These are phyloP conservation scores for Bipolaris bicolor DNA, from an alignment of 2,329 filamentous ascomycete genomes.

Conservation along the genomic window DNA sequence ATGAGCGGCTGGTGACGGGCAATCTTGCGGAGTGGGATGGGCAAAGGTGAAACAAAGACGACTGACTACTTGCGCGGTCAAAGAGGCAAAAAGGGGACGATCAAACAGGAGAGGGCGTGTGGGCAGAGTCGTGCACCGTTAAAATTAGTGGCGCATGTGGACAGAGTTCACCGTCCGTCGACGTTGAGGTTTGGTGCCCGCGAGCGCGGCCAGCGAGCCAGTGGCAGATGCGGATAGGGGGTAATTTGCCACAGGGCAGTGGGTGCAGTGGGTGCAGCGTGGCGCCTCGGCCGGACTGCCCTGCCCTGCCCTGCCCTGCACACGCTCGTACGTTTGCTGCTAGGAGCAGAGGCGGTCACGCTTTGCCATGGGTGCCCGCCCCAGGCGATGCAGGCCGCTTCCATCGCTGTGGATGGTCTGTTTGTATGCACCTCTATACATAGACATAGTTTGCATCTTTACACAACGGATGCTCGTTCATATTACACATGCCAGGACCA, in stretches of 20 bases:
- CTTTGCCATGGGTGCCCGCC: not conserved
- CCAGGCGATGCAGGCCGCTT: not conserved
- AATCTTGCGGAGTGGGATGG: conserved; percentile 2
- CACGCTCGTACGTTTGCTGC: conserved; percentile 11
- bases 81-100: conserved; percentile 16
- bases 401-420: no score
- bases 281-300: conserved; percentile 9
- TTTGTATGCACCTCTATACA: no score
- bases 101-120: conserved; percentile 22
- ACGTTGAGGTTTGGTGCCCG: conserved; percentile 13
- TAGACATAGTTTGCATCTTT: no score
- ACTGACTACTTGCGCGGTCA: conserved; percentile 10
- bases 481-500: not conserved
- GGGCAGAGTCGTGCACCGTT: not conserved
- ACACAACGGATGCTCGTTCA: not conserved
- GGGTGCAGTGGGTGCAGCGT: conserved; percentile 5
- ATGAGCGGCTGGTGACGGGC: not conserved
- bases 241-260: conserved; percentile 17
- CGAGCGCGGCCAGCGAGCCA: conserved; percentile 3
- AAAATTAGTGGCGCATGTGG: conserved; percentile 7
- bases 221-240: conserved; percentile 11
- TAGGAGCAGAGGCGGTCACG: conserved; percentile 1
- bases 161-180: conserved; percentile 10
- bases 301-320: conserved; percentile 7
- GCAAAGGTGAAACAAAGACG: conserved; percentile 7